phyloP scores from a whole-genome alignment of 108 stramenopile genomes.

The Chaetoceros tenuissimus region DNA sequence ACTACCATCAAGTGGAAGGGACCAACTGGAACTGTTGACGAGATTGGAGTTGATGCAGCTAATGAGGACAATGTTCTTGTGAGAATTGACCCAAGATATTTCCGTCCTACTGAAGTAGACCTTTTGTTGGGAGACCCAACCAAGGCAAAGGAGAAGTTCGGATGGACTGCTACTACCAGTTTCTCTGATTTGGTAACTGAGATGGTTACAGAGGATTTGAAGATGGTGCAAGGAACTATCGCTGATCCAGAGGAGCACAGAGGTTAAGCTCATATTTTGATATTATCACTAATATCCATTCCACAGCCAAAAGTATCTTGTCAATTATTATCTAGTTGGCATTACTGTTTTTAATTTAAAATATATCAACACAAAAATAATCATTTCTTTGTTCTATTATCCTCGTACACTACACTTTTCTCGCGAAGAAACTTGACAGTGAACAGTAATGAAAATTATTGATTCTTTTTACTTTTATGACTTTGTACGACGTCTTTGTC shows the following conservation, averaged over 20 bases:
- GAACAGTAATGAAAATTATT: too few species aligned
- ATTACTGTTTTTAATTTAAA: too few species aligned
- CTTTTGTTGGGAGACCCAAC: slow-evolving; percentile 91
- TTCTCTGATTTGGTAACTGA: slow-evolving; percentile 89
- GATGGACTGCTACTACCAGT: slow-evolving; percentile 79
- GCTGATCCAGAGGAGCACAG: slow-evolving; percentile 31
- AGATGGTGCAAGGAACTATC: slow-evolving; percentile 66
- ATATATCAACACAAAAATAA: too few species aligned
- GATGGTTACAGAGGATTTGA: slow-evolving; percentile 91
- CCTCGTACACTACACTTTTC: too few species aligned
- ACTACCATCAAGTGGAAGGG: slow-evolving; percentile 88
- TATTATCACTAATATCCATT: too few species aligned
- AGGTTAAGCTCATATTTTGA: slow-evolving; percentile 15
- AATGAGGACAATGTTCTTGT: slow-evolving; percentile 84
- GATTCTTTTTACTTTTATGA: too few species aligned
- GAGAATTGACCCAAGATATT: slow-evolving; percentile 92
- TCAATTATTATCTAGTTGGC: too few species aligned
- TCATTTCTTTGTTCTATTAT: too few species aligned
- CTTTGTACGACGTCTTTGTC: too few species aligned
- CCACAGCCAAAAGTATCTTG: too few species aligned
- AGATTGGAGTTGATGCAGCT: slow-evolving; percentile 86
- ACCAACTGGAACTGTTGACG: slow-evolving; percentile 83
- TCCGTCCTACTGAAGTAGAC: slow-evolving; percentile 99
- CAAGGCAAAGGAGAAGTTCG: slow-evolving; percentile 90
- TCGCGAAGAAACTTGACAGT: too few species aligned